Evolutionary conservation across 331 rosid genomes (phyloP).

Genomic region (Quercus phellos): DNA sequence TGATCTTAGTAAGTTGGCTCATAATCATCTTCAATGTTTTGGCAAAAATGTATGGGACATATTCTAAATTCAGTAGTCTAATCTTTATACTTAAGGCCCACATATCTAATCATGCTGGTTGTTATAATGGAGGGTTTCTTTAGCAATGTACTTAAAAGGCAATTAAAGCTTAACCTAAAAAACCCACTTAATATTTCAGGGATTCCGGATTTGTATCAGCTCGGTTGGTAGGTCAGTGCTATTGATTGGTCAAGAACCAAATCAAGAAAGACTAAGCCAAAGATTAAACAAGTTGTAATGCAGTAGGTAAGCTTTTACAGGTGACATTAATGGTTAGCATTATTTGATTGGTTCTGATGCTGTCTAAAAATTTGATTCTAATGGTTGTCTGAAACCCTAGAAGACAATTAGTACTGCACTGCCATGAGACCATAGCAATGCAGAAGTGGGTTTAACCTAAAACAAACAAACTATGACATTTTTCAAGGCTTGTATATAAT

Average conservation of each 20-base stretch:
- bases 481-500: neutral
- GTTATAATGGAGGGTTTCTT: conserved; percentile 62
- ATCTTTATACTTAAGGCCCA: conserved; percentile 55
- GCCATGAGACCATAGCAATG: neutral
- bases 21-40: neutral
- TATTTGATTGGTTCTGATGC: neutral
- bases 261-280: conserved; percentile 8
- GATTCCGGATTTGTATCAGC: conserved; percentile 14
- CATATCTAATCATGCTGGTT: conserved; percentile 85
- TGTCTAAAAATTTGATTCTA: neutral
- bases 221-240: conserved; percentile 28
- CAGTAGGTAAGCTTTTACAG: neutral
- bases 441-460: neutral
- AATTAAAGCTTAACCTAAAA: conserved; percentile 40
- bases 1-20: conserved; percentile 17
- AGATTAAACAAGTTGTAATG: neutral
- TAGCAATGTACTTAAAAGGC: conserved; percentile 41
- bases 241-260: conserved; percentile 27
- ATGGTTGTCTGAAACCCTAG: neutral
- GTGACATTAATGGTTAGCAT: neutral
- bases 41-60: neutral
- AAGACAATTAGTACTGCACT: neutral
- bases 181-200: conserved; percentile 30
- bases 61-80: conserved; percentile 8
- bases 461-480: neutral